Conservation (phyloP, 106 monocot genomes). For the Chionographis japonica region DNA sequence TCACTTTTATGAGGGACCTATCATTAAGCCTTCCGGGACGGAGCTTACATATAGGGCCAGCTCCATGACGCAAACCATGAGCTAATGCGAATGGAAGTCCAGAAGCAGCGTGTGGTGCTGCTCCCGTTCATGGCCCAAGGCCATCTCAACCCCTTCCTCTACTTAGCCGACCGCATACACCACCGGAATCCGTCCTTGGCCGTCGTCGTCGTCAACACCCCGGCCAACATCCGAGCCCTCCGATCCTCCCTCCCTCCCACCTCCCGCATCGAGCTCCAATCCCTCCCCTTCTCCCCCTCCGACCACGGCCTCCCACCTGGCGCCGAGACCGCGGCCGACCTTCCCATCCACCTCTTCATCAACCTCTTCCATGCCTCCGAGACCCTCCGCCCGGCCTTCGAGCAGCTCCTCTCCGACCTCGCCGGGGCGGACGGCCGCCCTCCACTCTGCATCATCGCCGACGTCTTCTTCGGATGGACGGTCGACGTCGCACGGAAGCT, state of each 20-base stretch:
- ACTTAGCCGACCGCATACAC: conserved; percentile 24
- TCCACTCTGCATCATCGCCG: conserved; percentile 32
- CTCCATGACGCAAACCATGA: no score
- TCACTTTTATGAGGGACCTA: no score
- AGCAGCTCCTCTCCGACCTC: conserved; percentile 20
- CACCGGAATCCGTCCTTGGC: no score
- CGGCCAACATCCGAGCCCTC: no score
- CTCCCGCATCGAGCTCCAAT: conserved; percentile 25
- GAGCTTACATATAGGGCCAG: no score
- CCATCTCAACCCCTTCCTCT: conserved; percentile 30
- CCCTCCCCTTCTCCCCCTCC: conserved; percentile 37
- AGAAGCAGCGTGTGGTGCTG: conserved; percentile 4
- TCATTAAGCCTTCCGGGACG: no score
- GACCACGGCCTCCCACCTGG: conserved; percentile 31
- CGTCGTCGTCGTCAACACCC: no score
- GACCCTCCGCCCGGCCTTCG: conserved; percentile 26
- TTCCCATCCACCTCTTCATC: conserved; percentile 24
- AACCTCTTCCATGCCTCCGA: conserved; percentile 27
- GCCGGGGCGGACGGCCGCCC: background rate
- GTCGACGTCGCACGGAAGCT: conserved; percentile 19
- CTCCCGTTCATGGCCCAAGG: conserved; percentile 27
- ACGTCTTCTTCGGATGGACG: conserved; percentile 41
- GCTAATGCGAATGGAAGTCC: background rate
- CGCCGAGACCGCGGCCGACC: conserved; percentile 34
- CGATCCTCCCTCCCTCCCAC: no score